Base-by-base conservation (phyloP, 140 eudicot genomes). In the Ambrosia hybrid region DNA sequence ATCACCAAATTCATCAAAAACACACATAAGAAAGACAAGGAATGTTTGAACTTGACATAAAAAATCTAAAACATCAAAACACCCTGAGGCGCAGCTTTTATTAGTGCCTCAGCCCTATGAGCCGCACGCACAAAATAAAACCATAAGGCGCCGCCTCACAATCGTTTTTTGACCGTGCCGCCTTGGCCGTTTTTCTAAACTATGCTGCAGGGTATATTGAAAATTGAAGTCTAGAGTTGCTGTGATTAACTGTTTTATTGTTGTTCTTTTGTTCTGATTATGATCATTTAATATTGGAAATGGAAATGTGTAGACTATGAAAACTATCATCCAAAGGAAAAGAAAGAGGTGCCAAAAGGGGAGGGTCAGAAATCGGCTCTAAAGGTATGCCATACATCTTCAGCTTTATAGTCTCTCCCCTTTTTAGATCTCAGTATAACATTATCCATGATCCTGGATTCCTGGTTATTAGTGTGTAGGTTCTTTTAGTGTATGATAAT, bases 261-360 rank as follows among this genome's bases (percentile, higher is more conserved):
- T 10, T 52, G 53, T 39, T 41, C 9, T 21, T 64, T 58, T 30
- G 51, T 65, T 56, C n/a, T 49, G 34, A 51, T 51, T 55, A 48
- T 65, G 5, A n/a, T 34, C 60, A 39, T 37, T 21, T 60, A 21
- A 61, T 38, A 12, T 58, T 21, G 56, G 53, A 9, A 15, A 37
- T 56, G 53, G 48, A 34, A 65, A 70, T 34, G 70, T 77, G 73
- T 68, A 87, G 96, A 90, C 21, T 90, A 85, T 61, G 86, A 87
- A 70, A 83, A 90, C 68, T 87, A 87, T 79, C 75, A 81, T 68
- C 96, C 94, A 0, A 90, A 85, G 71, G 76, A 67, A 51, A 87
- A 83, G 81, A 83, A 66, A 43, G 85, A 83, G 76, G 72, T 68
- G 37, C 92, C 96, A 11, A 86, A 89, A 70, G 85, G 72, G 73